A percentile compares a stretch with the other conserved stretches of the same genome.
Conservation (phyloP, 768 basidiomycete species). For the Leccinum olivaceopallidum region DNA sequence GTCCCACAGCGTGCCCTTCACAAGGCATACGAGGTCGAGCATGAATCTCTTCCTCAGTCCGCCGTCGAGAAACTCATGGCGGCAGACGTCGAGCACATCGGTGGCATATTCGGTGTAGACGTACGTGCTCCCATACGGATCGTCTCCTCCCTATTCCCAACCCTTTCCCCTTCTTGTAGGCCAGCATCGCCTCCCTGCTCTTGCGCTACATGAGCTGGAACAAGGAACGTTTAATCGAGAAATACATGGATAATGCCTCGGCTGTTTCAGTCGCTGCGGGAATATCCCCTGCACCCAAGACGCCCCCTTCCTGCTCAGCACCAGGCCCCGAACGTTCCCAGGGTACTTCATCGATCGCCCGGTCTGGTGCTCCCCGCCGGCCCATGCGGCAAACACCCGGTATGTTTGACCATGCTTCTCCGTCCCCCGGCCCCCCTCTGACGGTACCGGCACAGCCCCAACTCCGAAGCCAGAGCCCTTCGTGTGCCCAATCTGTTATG, state of each 20-base stretch:
- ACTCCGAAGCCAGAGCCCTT: slow-evolving; percentile 51
- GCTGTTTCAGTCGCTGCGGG: slow-evolving; percentile 76
- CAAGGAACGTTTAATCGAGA: slow-evolving; percentile 93
- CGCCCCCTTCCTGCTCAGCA: slow-evolving; percentile 21
- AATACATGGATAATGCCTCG: slow-evolving; percentile 92
- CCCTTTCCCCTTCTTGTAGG: slow-evolving; percentile 40
- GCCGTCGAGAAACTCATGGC: slow-evolving; percentile 80
- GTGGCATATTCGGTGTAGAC: slow-evolving; percentile 85
- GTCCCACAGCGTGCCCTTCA: slow-evolving; percentile 52
- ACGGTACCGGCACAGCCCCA: slow-evolving; percentile 17
- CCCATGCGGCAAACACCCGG: slow-evolving; percentile 33
- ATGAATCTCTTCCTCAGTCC: slow-evolving; percentile 67
- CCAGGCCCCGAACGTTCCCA: slow-evolving; percentile 36
- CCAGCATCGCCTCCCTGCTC: slow-evolving; percentile 69
- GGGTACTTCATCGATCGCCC: slow-evolving; percentile 25
- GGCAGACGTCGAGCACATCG: slow-evolving; percentile 81
- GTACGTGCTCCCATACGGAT: slow-evolving; percentile 48
- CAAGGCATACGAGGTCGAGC: slow-evolving; percentile 86
- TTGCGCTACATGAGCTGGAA: slow-evolving; percentile 91
- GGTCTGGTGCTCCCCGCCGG: slow-evolving; percentile 29
- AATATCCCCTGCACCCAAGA: slow-evolving; percentile 41
- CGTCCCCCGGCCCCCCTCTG: background rate
- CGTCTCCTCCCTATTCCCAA: background rate
- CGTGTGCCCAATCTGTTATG: slow-evolving; percentile 93
- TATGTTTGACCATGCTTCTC: background rate